Conservation (phyloP, 768 basidiomycete genomes). For the Tylopilus subfusipes region DNA sequence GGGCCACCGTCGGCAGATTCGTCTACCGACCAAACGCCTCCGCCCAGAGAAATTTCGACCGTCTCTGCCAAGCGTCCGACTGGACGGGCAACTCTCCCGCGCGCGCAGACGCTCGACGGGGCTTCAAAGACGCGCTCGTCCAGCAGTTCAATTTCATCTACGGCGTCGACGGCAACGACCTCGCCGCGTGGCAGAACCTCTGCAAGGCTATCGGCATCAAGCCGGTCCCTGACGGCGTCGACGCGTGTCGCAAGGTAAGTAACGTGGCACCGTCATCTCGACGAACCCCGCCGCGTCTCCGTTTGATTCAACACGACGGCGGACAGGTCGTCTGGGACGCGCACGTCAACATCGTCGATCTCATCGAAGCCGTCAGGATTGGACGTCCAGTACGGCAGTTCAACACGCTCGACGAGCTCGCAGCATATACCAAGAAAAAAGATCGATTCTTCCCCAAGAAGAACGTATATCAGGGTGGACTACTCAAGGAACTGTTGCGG, state of each 20-base stretch:
- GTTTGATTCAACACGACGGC: neutral
- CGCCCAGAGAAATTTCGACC: slow-evolving; percentile 14
- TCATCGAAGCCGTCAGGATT: slow-evolving; percentile 19
- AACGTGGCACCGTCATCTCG: no score
- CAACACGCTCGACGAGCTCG: slow-evolving; percentile 17
- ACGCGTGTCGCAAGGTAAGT: slow-evolving; percentile 19
- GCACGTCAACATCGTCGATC: slow-evolving; percentile 33
- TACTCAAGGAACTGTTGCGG: slow-evolving; percentile 29
- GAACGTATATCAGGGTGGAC: slow-evolving; percentile 26
- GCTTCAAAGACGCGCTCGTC: slow-evolving; percentile 23
- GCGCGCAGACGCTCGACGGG: neutral
- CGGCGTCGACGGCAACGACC: slow-evolving; percentile 14
- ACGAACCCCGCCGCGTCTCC: no score
- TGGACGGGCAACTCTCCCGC: slow-evolving; percentile 2
- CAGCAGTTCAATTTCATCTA: slow-evolving; percentile 25
- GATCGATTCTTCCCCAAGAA: slow-evolving; percentile 28
- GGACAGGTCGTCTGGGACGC: slow-evolving; percentile 21
- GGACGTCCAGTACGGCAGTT: slow-evolving; percentile 21
- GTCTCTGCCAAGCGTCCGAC: slow-evolving; percentile 4
- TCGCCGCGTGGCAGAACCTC: slow-evolving; percentile 20
- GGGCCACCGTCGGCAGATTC: slow-evolving; percentile 10
- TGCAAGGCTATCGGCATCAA: slow-evolving; percentile 15
- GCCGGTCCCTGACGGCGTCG: slow-evolving; percentile 11
- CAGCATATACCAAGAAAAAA: slow-evolving; percentile 18
- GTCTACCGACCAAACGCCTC: slow-evolving; percentile 7